Evolutionary conservation across 2,329 filamentous ascomycete species (phyloP).

Genomic region (Neurospora sp.): DNA sequence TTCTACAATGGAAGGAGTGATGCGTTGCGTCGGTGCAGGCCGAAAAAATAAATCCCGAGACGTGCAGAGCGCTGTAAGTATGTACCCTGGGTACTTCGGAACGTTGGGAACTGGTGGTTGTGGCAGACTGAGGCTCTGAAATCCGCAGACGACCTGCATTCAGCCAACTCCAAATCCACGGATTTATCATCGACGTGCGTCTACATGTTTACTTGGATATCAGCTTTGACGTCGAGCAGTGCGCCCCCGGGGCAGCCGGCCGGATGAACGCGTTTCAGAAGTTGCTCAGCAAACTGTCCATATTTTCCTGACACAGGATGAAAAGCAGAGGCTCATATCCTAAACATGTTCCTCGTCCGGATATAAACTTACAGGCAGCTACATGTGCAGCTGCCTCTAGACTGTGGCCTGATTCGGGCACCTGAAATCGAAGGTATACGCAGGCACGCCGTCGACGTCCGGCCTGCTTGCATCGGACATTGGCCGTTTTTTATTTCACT

Average conservation of each 20-base stretch:
- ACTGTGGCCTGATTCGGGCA: neutral
- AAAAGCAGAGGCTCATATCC: neutral
- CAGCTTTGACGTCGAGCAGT: neutral
- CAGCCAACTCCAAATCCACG: neutral
- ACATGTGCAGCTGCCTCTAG: neutral
- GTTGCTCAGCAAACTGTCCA: neutral
- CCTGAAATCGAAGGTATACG: neutral
- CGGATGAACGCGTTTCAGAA: neutral
- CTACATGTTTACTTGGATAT: neutral
- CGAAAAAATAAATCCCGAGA: neutral
- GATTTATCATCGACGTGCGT: neutral
- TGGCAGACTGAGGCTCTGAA: neutral
- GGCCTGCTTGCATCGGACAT: neutral
- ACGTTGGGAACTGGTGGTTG: neutral
- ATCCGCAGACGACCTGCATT: neutral
- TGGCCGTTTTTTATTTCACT: neutral
- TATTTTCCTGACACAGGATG: neutral
- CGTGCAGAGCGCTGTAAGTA: neutral
- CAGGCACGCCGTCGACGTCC: neutral
- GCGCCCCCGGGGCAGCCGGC: neutral
- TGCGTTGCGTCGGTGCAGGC: neutral
- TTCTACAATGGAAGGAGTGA: neutral
- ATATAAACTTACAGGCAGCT: neutral
- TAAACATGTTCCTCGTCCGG: too few relatives aligned
- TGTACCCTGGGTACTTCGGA: neutral